Evolutionary conservation across 768 basidiomycete genomes (phyloP).

Genomic region (Amyloporia xantha): DNA sequence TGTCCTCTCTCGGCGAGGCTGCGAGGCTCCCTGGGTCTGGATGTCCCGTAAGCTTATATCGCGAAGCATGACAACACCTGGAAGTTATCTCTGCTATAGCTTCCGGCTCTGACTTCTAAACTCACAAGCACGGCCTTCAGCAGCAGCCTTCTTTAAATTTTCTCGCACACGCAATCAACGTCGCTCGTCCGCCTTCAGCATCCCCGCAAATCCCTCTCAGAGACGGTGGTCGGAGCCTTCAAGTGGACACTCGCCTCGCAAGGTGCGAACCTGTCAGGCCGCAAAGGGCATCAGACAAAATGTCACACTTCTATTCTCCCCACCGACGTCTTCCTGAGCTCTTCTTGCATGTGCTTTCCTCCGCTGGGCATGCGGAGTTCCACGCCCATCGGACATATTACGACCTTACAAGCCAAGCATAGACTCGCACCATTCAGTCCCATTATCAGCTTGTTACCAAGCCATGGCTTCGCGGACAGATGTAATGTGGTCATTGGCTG

Average conservation of each 20-base stretch:
- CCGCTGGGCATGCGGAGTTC: not conserved
- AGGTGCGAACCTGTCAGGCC: too few species aligned
- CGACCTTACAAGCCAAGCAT: not conserved
- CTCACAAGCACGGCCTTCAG: too few species aligned
- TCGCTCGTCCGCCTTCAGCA: too few species aligned
- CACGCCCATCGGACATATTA: conserved; percentile 3
- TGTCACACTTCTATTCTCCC: not conserved
- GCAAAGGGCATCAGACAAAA: not conserved
- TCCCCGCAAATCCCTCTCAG: too few species aligned
- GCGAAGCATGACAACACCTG: not conserved
- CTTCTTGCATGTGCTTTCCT: not conserved
- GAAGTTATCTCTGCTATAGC: too few species aligned
- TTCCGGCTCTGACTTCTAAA: too few species aligned
- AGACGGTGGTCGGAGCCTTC: too few species aligned
- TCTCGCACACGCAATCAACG: too few species aligned
- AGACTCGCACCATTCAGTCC: conserved; percentile 2
- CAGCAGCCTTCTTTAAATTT: too few species aligned
- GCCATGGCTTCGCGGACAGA: not conserved
- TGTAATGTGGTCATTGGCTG: conserved; percentile 1
- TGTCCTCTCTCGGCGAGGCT: not conserved
- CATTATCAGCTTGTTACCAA: not conserved
- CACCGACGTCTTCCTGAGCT: not conserved
- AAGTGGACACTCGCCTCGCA: too few species aligned
- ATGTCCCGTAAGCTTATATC: not conserved
- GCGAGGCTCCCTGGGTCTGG: too few species aligned